These are phyloP conservation scores for Gigaspora rosea DNA, from an alignment of 192 early-diverging fungal genomes.

Conservation along the genomic window DNA sequence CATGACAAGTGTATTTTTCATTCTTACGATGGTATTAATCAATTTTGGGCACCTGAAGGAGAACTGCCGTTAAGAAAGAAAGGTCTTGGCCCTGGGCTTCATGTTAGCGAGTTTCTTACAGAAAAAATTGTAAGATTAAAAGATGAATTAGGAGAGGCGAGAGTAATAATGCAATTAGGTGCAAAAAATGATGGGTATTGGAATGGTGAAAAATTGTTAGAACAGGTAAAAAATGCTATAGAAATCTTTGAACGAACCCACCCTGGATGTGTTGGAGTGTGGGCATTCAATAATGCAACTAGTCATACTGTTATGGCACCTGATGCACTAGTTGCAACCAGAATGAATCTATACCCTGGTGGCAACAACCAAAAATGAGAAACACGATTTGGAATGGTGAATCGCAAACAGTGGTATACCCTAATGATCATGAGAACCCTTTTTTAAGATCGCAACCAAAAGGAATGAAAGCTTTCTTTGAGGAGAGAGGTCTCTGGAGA, in stretches of 20 bases:
- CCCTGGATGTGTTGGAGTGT: too few species aligned
- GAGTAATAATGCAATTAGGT: conserved; percentile 15
- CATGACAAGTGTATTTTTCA: conserved; percentile 29
- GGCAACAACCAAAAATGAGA: conserved; percentile 30
- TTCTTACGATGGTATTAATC: conserved; percentile 16
- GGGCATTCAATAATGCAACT: too few species aligned
- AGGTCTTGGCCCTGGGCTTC: not conserved
- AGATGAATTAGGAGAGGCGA: not conserved
- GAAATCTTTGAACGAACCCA: too few species aligned
- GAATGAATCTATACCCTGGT: conserved; percentile 32
- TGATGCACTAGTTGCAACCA: conserved; percentile 15
- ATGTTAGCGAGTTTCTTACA: not conserved
- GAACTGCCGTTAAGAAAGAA: not conserved
- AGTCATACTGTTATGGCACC: too few species aligned
- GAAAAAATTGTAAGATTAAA: conserved; percentile 15
- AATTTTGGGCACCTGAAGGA: not conserved
- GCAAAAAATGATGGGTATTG: conserved; percentile 19
- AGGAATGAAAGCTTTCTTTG: too few species aligned
- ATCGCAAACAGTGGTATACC: not conserved
- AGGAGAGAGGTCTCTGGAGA: too few species aligned
- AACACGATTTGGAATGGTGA: not conserved
- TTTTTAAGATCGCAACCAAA: too few species aligned
- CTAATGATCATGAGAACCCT: conserved; percentile 11
- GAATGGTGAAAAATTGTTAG: conserved; percentile 21
- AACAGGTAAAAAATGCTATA: too few species aligned